phyloP scores from a whole-genome alignment of 768 basidiomycete species.

The Leucocoprinus leucothites region DNA sequence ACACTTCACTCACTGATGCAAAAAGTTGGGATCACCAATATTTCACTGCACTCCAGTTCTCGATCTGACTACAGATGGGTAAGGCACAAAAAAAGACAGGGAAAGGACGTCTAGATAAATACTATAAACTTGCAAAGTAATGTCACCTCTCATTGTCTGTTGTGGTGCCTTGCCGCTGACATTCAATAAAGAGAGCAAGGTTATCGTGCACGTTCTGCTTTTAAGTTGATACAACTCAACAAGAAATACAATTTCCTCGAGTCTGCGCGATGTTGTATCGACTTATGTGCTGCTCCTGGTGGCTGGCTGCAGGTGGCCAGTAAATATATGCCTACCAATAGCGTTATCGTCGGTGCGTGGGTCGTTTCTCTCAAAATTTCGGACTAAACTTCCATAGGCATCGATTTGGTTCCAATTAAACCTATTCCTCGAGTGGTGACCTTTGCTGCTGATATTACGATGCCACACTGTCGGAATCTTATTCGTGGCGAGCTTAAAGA shows the following conservation, averaged over 20 bases:
- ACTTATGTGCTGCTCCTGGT: slow-evolving; percentile 97
- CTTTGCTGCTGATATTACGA: slow-evolving; percentile 94
- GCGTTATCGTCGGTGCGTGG: slow-evolving; percentile 80
- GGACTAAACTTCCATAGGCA: slow-evolving; percentile 47
- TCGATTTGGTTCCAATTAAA: slow-evolving; percentile 95
- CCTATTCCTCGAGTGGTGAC: slow-evolving; percentile 92
- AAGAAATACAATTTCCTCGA: slow-evolving; percentile 95
- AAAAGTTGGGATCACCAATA: no score
- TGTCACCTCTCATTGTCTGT: slow-evolving; percentile 7
- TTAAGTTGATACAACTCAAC: slow-evolving; percentile 98
- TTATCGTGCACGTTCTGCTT: slow-evolving; percentile 98
- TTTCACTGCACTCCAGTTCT: neutral
- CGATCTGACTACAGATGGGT: slow-evolving; percentile 42
- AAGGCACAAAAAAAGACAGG: slow-evolving; percentile 94
- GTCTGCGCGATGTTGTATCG: slow-evolving; percentile 87
- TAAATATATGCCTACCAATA: slow-evolving; percentile 95
- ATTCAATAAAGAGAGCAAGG: slow-evolving; percentile 82
- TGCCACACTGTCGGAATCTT: slow-evolving; percentile 81
- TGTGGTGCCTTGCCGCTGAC: slow-evolving; percentile 4
- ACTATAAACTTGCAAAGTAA: slow-evolving; percentile 93
- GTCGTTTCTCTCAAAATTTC: slow-evolving; percentile 2
- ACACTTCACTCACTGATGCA: no score
- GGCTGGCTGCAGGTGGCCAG: slow-evolving; percentile 99
- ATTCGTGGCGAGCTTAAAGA: slow-evolving; percentile 90
- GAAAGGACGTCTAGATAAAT: slow-evolving; percentile 94